phyloP scores from a whole-genome alignment of 1,284 basidiomycete species.

The Rhodotorula sp. region DNA sequence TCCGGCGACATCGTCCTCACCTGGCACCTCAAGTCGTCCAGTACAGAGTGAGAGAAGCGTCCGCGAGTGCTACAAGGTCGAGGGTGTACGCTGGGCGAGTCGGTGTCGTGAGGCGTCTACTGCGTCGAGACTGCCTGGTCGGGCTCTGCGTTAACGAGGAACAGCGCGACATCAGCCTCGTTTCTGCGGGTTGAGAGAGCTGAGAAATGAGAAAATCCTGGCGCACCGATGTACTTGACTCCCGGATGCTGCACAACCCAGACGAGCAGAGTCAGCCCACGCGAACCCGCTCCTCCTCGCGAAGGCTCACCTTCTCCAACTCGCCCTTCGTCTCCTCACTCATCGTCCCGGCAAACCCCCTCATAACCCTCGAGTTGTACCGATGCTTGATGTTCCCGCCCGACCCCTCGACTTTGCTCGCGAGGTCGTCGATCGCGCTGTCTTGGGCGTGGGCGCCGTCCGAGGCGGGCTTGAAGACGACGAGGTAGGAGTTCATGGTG shows the following conservation, averaged over 20 bases:
- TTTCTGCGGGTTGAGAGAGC: background rate
- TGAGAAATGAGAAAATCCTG: background rate
- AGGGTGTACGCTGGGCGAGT: too few relatives aligned
- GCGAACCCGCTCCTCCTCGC: too few relatives aligned
- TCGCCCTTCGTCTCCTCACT: conserved; percentile 33
- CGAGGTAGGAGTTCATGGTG: conserved; percentile 23
- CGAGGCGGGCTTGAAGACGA: conserved; percentile 21
- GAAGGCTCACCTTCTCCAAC: conserved; percentile 25
- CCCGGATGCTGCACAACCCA: background rate
- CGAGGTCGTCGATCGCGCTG: conserved; percentile 10
- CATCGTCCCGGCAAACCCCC: conserved; percentile 35
- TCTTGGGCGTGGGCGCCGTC: conserved; percentile 9
- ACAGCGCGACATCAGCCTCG: background rate
- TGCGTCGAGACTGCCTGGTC: conserved; percentile 18
- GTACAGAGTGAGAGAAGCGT: background rate
- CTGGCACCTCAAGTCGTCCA: background rate
- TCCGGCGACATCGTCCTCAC: too few relatives aligned
- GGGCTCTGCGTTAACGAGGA: conserved; percentile 2
- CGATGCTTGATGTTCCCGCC: conserved; percentile 8
- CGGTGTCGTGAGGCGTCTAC: background rate
- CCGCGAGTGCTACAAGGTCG: too few relatives aligned
- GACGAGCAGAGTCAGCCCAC: background rate
- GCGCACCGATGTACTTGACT: conserved; percentile 35
- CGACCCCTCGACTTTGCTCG: conserved; percentile 10
- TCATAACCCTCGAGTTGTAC: conserved; percentile 15